phyloP scores from a whole-genome alignment of 306 rosid species.

The Cucurbita maxima region DNA sequence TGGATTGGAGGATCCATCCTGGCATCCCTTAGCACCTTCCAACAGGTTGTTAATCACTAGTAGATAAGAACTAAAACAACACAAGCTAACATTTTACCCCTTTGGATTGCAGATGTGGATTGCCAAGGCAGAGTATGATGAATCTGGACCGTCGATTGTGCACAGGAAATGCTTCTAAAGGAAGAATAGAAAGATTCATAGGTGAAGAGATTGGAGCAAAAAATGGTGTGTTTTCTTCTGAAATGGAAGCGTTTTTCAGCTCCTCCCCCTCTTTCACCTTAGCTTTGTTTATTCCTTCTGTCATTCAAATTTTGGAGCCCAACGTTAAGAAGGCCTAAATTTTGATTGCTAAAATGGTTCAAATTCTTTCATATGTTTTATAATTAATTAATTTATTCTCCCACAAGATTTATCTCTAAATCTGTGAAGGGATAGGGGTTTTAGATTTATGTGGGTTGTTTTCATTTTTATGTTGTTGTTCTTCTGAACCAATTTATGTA shows the following conservation, averaged over 20 bases:
- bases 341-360: slow-evolving; percentile 22
- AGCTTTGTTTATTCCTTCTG: slow-evolving; percentile 9
- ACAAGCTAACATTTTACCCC: not conserved
- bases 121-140: slow-evolving; percentile 94
- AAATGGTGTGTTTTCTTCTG: not conserved
- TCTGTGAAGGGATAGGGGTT: not conserved
- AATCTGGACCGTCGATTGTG: slow-evolving; percentile 95
- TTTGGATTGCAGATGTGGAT: slow-evolving; percentile 85
- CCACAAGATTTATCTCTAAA: slow-evolving; percentile 1
- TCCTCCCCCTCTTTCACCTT: not conserved
- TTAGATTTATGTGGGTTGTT: not conserved
- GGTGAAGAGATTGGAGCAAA: slow-evolving; percentile 12
- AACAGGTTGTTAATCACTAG: slow-evolving; percentile 48
- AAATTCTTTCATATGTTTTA: not conserved
- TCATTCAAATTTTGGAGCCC: slow-evolving; percentile 30
- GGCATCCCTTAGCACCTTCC: slow-evolving; percentile 99
- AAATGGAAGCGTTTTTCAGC: slow-evolving; percentile 8
- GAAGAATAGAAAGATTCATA: slow-evolving; percentile 18
- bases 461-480: not conserved
- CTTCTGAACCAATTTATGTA: no score
- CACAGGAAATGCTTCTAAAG: slow-evolving; percentile 94
- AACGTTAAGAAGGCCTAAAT: slow-evolving; percentile 30
- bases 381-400: not conserved
- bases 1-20: slow-evolving; percentile 99
- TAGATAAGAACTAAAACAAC: not conserved